Conservation (phyloP, 2,329 filamentous ascomycete genomes). For the Periconia digitata region DNA sequence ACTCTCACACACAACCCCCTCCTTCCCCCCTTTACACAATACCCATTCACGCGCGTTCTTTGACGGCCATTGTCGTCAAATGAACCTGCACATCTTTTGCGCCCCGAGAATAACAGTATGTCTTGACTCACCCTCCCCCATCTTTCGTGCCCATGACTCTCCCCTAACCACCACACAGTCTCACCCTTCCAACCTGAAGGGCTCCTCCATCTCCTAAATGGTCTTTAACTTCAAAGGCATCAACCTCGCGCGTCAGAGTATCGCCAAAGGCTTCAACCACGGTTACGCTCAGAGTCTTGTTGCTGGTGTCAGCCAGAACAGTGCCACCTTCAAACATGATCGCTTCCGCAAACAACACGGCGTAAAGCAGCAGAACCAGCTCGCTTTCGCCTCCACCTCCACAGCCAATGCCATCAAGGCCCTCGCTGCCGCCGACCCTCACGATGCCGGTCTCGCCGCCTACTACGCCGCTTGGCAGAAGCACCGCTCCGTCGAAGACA, state of each 20-base stretch:
- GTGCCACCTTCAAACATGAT: slow-evolving; percentile 53
- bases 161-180: slow-evolving; percentile 39
- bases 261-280: slow-evolving; percentile 95
- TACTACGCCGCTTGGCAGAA: slow-evolving; percentile 91
- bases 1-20: slow-evolving; percentile 13
- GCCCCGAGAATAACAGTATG: slow-evolving; percentile 66
- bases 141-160: slow-evolving; percentile 17
- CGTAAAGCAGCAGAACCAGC: slow-evolving; percentile 69
- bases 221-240: slow-evolving; percentile 68
- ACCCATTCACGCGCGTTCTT: slow-evolving; percentile 97
- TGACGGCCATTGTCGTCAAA: slow-evolving; percentile 91
- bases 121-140: slow-evolving; percentile 15
- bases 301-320: slow-evolving; percentile 72
- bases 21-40: slow-evolving; percentile 38
- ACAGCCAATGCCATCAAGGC: slow-evolving; percentile 42
- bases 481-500: slow-evolving; percentile 69
- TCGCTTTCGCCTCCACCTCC: slow-evolving; percentile 63
- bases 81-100: slow-evolving; percentile 86
- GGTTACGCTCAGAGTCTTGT: slow-evolving; percentile 98
- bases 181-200: slow-evolving; percentile 61
- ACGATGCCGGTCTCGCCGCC: slow-evolving; percentile 69
- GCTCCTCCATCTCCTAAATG: slow-evolving; percentile 81
- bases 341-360: slow-evolving; percentile 50
- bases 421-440: slow-evolving; percentile 32
- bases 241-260: slow-evolving; percentile 93